Base-by-base conservation (phyloP, 805 yeast species). In the Candida berthetii region DNA sequence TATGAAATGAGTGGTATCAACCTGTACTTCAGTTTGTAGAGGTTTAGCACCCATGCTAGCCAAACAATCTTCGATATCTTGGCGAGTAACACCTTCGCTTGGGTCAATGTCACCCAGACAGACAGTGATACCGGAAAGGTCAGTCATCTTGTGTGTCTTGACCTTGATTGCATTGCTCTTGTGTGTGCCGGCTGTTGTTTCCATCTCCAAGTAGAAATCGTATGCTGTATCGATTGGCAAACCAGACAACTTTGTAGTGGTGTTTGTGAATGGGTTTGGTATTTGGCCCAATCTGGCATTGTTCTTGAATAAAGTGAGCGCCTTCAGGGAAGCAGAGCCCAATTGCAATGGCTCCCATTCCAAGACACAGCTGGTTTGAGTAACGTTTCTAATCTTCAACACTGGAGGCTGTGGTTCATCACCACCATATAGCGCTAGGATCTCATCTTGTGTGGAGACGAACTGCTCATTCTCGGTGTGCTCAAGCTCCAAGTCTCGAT, bases 1-100 rank as follows among this genome's bases (percentile, higher is more conserved):
- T n/a, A 93, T 71, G 55, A 84, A 93, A 61, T 93, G 99, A 1
- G 99, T 93, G 1, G 99, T 93, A 55, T 91, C 97, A 42, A 91
- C 85, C 49, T 75, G 75, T 40, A 91, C 93, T 42, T 73, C 70
- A 18, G 65, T 65, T 55, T 88, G 95, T 16, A 87, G 64, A 1
- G 90, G 88, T 51, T 76, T 82, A 17, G 96, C 96, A 15, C 95
- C 95, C 55, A 93, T 84, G n/a, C 74, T 72, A 22, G 58, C 50
- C 53, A 88, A 72, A 2, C 87, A 68, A 7, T 68, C 70, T 44
- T 75, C 76, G 43, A 93, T 75, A 47, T 87, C 95, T 8, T 61
- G 62, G 17, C 58, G 57, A 7, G 72, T 58, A 32, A 78, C 64
- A 7, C 60, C 60, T 31, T 67, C 66, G 39, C 69, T 67, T 35